A percentile compares a stretch with the other conserved stretches of the same genome.
phyloP scores from a whole-genome alignment of 192 early-diverging fungal species.

The Coemansia pectinata region DNA sequence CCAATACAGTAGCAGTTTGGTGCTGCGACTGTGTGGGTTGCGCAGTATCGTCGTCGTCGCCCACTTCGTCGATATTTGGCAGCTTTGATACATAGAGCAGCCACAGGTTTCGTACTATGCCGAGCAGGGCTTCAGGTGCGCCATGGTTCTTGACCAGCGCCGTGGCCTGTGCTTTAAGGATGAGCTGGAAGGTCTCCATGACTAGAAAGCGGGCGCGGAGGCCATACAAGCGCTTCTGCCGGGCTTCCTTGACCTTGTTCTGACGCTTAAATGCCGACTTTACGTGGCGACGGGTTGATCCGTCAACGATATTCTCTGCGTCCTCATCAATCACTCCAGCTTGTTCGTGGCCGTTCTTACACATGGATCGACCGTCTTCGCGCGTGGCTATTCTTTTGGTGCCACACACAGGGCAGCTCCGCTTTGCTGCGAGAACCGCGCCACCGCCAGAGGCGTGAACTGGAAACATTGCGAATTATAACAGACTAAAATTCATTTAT shows the following conservation, averaged over 20 bases:
- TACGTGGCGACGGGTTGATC: slow-evolving; percentile 24
- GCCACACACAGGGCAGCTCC: slow-evolving; percentile 40
- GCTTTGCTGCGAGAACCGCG: slow-evolving; percentile 14
- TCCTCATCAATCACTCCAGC: slow-evolving; percentile 38
- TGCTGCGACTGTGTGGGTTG: neutral
- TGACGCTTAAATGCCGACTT: slow-evolving; percentile 10
- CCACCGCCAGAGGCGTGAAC: slow-evolving; percentile 2
- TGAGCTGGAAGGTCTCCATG: slow-evolving; percentile 34
- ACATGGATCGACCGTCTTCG: slow-evolving; percentile 44
- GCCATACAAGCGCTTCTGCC: slow-evolving; percentile 24
- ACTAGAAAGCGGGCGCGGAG: slow-evolving; percentile 32
- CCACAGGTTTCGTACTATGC: slow-evolving; percentile 31
- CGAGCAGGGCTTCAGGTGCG: slow-evolving; percentile 30
- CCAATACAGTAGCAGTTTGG: neutral
- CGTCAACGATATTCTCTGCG: slow-evolving; percentile 25
- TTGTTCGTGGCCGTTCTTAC: slow-evolving; percentile 48
- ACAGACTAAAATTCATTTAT: neutral
- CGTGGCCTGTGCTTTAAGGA: slow-evolving; percentile 31
- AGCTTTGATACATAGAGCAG: slow-evolving; percentile 42
- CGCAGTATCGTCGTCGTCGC: neutral
- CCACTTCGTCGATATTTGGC: neutral
- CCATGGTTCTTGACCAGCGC: slow-evolving; percentile 26
- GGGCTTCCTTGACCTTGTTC: slow-evolving; percentile 9
- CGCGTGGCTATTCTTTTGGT: slow-evolving; percentile 35
- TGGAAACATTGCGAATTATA: slow-evolving; percentile 3